phyloP scores from a whole-genome alignment of 164 flowering plant species.

The Vitis vinifera region DNA sequence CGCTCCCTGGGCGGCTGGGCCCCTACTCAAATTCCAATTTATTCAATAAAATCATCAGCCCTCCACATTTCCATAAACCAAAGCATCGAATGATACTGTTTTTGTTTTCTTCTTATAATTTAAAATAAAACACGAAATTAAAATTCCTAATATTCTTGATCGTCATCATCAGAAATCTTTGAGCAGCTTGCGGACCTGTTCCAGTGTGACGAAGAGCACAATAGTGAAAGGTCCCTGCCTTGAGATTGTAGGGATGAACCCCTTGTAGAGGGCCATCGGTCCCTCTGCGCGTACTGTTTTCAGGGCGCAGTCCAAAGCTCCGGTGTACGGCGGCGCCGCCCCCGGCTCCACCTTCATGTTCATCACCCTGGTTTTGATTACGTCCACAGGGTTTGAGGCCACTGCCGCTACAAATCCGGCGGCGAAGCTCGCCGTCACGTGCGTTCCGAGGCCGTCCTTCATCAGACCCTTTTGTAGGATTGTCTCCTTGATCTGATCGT shows the following conservation, averaged over 20 bases:
- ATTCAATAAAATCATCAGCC: too few species aligned
- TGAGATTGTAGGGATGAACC: slow-evolving; percentile 83
- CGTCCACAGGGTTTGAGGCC: slow-evolving; percentile 85
- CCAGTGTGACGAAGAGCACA: slow-evolving; percentile 83
- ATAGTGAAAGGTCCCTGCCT: slow-evolving; percentile 92
- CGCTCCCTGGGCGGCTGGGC: too few species aligned
- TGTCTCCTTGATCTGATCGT: slow-evolving; percentile 83
- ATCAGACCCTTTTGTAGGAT: slow-evolving; percentile 51
- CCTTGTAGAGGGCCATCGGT: slow-evolving; percentile 83
- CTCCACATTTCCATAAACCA: too few species aligned
- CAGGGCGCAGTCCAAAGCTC: slow-evolving; percentile 80
- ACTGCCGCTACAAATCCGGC: slow-evolving; percentile 92
- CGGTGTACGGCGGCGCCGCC: slow-evolving; percentile 61
- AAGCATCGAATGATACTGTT: too few species aligned
- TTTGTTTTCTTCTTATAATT: background rate
- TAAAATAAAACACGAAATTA: background rate
- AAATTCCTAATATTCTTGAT: slow-evolving; percentile 23
- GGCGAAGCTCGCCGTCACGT: slow-evolving; percentile 79
- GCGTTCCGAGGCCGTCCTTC: slow-evolving; percentile 84
- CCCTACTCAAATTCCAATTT: too few species aligned
- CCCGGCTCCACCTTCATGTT: slow-evolving; percentile 85
- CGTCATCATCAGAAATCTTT: slow-evolving; percentile 62
- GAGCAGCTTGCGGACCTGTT: slow-evolving; percentile 78
- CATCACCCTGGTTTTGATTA: slow-evolving; percentile 89
- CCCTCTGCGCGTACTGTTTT: slow-evolving; percentile 79